Evolutionary conservation across 116 monocot species (phyloP).

Genomic region (Iris pallida): DNA sequence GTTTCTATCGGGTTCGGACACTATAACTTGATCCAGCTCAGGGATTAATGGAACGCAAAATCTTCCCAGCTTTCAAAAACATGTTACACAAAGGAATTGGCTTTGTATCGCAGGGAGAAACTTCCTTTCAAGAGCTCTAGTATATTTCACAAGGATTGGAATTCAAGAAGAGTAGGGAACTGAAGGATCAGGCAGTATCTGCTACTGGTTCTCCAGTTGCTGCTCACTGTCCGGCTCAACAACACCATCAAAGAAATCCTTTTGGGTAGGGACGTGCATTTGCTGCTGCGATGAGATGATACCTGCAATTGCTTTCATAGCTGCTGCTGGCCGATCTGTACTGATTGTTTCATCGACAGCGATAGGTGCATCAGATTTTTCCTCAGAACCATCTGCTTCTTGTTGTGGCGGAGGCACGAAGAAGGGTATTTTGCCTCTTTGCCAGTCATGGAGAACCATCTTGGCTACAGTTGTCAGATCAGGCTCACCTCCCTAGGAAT

Average conservation of each 20-base stretch:
- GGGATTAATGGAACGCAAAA: too few species aligned
- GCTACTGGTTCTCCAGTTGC: neutral
- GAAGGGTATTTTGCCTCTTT: slow-evolving; percentile 91
- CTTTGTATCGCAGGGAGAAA: too few species aligned
- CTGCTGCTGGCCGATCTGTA: slow-evolving; percentile 38
- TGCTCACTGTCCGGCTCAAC: neutral
- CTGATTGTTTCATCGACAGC: slow-evolving; percentile 25
- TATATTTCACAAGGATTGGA: too few species aligned
- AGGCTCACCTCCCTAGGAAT: slow-evolving; percentile 39
- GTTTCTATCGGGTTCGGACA: too few species aligned
- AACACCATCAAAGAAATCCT: neutral
- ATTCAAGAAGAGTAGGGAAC: neutral
- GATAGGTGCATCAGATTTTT: slow-evolving; percentile 7
- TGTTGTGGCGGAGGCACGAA: slow-evolving; percentile 72
- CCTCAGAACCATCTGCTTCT: slow-evolving; percentile 13
- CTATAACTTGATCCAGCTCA: too few species aligned
- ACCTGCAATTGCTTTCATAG: slow-evolving; percentile 70
- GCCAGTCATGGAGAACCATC: slow-evolving; percentile 93
- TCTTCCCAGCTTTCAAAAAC: too few species aligned
- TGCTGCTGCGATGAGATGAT: slow-evolving; percentile 78
- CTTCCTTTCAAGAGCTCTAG: too few species aligned
- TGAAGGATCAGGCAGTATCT: neutral
- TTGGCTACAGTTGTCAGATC: slow-evolving; percentile 70
- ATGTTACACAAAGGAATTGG: too few species aligned
- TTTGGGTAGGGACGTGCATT: slow-evolving; percentile 53